A percentile compares a stretch with the other conserved stretches of the same genome.
These are phyloP conservation scores for Alternaria ethzedia DNA, from an alignment of 2,329 filamentous ascomycete genomes.

Conservation along the genomic window DNA sequence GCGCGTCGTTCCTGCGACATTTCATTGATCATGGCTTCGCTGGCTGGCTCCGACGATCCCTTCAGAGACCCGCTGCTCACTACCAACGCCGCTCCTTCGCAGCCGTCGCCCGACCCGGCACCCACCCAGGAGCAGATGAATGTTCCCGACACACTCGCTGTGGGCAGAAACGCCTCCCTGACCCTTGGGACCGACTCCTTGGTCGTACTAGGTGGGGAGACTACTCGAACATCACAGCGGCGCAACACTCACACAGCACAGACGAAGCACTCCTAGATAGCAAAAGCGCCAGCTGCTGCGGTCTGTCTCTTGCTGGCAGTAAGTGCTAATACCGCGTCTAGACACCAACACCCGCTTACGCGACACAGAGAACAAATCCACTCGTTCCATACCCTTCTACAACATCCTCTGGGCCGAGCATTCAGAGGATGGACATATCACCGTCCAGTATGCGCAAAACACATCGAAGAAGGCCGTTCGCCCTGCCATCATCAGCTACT, in stretches of 20 bases:
- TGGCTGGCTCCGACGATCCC: conserved; percentile 4
- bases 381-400: conserved; percentile 73
- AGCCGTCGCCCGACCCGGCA: conserved; percentile 31
- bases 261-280: conserved; percentile 62
- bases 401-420: conserved; percentile 84
- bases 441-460: conserved; percentile 73
- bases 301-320: conserved; percentile 59
- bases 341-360: conserved; percentile 10
- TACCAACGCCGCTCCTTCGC: conserved; percentile 37
- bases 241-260: conserved; percentile 27
- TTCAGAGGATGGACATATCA: conserved; percentile 62
- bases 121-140: conserved; percentile 1
- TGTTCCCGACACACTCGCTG: conserved; percentile 54
- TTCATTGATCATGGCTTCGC: conserved; percentile 29
- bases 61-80: conserved; percentile 10
- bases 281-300: conserved; percentile 62
- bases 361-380: conserved; percentile 54
- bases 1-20: not conserved
- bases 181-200: conserved; percentile 67
- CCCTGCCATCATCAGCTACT: conserved; percentile 67
- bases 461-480: conserved; percentile 64
- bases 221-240: not conserved
- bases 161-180: conserved; percentile 65
- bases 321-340: conserved; percentile 5
- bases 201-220: conserved; percentile 62